A percentile compares a stretch with the other conserved stretches of the same genome.
Evolutionary conservation across 176 grass and related monocot species (phyloP).

Genomic region (Oryza meridionalis): DNA sequence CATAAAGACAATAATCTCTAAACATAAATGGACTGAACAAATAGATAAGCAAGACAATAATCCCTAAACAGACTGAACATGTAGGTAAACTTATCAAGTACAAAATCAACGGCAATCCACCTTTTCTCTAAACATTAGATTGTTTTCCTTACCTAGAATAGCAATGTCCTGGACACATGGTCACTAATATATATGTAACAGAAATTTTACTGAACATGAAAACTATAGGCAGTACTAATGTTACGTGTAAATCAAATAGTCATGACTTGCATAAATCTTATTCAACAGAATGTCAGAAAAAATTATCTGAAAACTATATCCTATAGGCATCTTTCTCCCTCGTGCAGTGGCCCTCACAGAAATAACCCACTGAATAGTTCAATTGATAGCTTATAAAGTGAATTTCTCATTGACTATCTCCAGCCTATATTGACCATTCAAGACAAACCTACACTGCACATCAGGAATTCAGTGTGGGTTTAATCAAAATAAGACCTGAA

Average conservation of each 20-base stretch:
- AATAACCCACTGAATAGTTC: background rate
- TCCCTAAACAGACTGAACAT: background rate
- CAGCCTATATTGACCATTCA: background rate
- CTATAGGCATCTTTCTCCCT: background rate
- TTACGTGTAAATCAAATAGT: conserved; percentile 1
- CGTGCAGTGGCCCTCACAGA: background rate
- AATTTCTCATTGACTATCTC: background rate
- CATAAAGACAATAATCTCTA: background rate
- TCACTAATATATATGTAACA: background rate
- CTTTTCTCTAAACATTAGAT: background rate
- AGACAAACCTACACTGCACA: background rate
- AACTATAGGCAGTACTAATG: background rate
- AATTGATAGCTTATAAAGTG: conserved; percentile 10
- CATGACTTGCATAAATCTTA: background rate
- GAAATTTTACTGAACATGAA: background rate
- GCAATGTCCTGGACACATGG: background rate
- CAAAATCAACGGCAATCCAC: background rate
- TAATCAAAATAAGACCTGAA: background rate
- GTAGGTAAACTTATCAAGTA: conserved; percentile 6
- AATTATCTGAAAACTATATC: background rate
- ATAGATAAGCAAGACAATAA: background rate
- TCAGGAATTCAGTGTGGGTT: background rate
- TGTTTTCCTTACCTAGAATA: background rate
- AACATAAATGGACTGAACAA: background rate
- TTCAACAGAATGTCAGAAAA: background rate